phyloP scores from a whole-genome alignment of 768 basidiomycete species.

The Cytidiella melzeri region DNA sequence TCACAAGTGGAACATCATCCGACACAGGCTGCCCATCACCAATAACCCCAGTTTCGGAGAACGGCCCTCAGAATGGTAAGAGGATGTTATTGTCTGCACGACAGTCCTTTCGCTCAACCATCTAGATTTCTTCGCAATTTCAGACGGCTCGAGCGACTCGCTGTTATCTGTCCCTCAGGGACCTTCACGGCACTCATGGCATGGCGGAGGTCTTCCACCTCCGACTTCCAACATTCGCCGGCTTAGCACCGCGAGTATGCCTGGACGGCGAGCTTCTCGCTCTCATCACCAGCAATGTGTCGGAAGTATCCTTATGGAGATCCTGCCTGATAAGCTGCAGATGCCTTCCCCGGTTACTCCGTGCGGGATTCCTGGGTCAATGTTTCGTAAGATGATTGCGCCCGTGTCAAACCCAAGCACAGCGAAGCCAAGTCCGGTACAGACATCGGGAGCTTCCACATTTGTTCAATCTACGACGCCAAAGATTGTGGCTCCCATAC shows the following conservation, averaged over 20 bases:
- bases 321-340: conserved; percentile 41
- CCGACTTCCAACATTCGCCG: conserved; percentile 14
- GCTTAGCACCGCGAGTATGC: conserved; percentile 25
- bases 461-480: neutral
- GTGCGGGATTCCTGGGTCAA: conserved; percentile 11
- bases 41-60: too few species aligned
- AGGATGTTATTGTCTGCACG: neutral
- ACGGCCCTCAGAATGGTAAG: too few species aligned
- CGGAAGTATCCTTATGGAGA: conserved; percentile 51
- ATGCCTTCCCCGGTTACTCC: conserved; percentile 12
- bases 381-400: conserved; percentile 3
- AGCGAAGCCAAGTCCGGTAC: neutral
- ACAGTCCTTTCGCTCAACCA: neutral
- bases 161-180: neutral
- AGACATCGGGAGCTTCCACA: too few species aligned
- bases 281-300: conserved; percentile 25
- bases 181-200: conserved; percentile 21
- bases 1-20: conserved; percentile 14
- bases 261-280: conserved; percentile 15
- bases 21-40: conserved; percentile 24
- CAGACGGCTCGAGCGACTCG: conserved; percentile 10
- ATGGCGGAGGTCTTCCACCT: conserved; percentile 14
- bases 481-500: neutral
- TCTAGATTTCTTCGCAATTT: conserved; percentile 1
- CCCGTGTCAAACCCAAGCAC: conserved; percentile 6